Evolutionary conservation across 345 rosid species (phyloP), one percentile per base, ranked within the genome.

Genomic region (Nasturtium officinale): DNA sequence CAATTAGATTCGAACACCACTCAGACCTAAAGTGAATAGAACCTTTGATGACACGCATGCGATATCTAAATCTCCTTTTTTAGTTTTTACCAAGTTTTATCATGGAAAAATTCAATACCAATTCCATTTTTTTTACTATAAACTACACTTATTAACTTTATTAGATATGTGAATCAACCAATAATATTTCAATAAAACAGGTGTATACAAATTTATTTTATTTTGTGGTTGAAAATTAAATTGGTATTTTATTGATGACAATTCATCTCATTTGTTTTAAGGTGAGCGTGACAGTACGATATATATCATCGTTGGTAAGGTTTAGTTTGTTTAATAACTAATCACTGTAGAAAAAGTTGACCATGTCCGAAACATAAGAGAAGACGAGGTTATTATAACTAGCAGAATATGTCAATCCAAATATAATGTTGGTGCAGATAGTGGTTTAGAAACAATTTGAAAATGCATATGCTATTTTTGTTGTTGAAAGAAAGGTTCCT

Each of bases 11-110:
- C 23, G 1, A 18, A 72, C 90, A 85, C 81, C 2, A 65, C 61
- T 76, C 55, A 8, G 45, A 56, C 28, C 73, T 53, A 65, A 25
- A 11, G 16, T 12, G 62, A 33, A 45, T 18, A 23, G 71, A 79
- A 71, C 65, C 82, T 84, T 85, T 81, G 66, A 81, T 82, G 84
- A 80, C 84, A 86, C 84, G 85, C 84, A 71, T 81, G 80, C 75
- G 45, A 80, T 74, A 43, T 69, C 60, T 54, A 15, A 1, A 64
- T 33, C 25, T 74, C 23, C 45, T 76, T 74, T 77, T 74, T 57
- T 21, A 47, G 61, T 57, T 65, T 64, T 47, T 55, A 26, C 60
- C 67, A 63, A 29, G 16, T 33, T 62, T 69, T 47, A 2, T 37
- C 23, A 28, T 32, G 37, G 38, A 15, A 63, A 35, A 1, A 33